phyloP scores from a whole-genome alignment of 108 stramenopile species.

The Cyclotella distinguenda region DNA sequence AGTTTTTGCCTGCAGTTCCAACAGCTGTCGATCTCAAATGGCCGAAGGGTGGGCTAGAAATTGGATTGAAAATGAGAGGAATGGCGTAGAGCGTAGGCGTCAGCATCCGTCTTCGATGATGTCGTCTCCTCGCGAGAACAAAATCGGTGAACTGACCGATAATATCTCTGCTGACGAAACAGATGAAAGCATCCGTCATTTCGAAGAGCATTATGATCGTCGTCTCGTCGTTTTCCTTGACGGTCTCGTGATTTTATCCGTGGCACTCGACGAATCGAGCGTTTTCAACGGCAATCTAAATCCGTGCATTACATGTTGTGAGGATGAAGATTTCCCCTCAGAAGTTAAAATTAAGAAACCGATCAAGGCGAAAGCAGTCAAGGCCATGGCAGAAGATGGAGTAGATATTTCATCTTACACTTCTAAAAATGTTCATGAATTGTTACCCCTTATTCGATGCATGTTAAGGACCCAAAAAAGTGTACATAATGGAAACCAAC shows the following conservation, averaged over 20 bases:
- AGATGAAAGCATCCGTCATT: not conserved
- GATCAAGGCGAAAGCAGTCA: slow-evolving; percentile 40
- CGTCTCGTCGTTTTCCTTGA: slow-evolving; percentile 31
- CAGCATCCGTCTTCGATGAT: not conserved
- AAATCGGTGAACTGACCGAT: too few relatives aligned
- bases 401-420: slow-evolving; percentile 46
- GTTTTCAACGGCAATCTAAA: not conserved
- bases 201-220: not conserved
- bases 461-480: not conserved
- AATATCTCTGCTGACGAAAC: too few relatives aligned
- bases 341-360: slow-evolving; percentile 12
- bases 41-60: slow-evolving; percentile 51
- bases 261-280: slow-evolving; percentile 43
- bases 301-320: slow-evolving; percentile 30
- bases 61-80: slow-evolving; percentile 36
- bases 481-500: not conserved
- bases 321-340: slow-evolving; percentile 22
- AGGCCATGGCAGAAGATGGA: slow-evolving; percentile 47
- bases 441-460: slow-evolving; percentile 17
- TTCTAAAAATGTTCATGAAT: slow-evolving; percentile 37
- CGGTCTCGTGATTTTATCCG: slow-evolving; percentile 26
- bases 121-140: too few relatives aligned
- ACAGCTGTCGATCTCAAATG: slow-evolving; percentile 55
- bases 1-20: slow-evolving; percentile 52
- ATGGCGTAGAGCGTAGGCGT: slow-evolving; percentile 1